Percentiles rank a stretch among this genome's conserved stretches.
phyloP scores from a whole-genome alignment of 2,329 filamentous ascomycete genomes.

The Seiridium unicorne region DNA sequence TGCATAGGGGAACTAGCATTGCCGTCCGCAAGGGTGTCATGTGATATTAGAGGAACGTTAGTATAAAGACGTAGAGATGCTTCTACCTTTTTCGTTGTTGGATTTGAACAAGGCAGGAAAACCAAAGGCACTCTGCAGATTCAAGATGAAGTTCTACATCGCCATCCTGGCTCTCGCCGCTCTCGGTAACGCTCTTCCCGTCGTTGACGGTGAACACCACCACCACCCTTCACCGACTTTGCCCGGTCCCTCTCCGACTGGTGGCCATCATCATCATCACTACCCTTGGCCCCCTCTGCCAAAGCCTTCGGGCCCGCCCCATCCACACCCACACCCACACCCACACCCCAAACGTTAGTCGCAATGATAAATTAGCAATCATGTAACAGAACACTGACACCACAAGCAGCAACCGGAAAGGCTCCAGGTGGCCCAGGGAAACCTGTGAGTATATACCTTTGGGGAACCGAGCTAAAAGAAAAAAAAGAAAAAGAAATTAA shows the following conservation, averaged over 20 bases:
- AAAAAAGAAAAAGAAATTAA: too few relatives aligned
- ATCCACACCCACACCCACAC: neutral
- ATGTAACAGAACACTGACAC: neutral
- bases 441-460: too few relatives aligned
- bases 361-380: neutral
- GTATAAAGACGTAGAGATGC: neutral
- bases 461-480: too few relatives aligned
- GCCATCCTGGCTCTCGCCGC: neutral
- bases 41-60: neutral
- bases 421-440: too few relatives aligned
- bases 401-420: too few relatives aligned
- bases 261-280: neutral
- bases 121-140: neutral
- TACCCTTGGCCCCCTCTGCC: neutral
- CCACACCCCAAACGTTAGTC: neutral
- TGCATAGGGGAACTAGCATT: neutral
- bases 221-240: neutral
- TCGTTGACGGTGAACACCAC: neutral
- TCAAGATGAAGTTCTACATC: neutral
- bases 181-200: neutral
- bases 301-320: neutral
- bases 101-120: neutral
- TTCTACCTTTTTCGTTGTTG: neutral
- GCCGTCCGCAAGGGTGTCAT: neutral
- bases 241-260: neutral